These are phyloP conservation scores for Amaranthus tricolor DNA, from an alignment of 179 eudicot genomes.

Conservation along the genomic window DNA sequence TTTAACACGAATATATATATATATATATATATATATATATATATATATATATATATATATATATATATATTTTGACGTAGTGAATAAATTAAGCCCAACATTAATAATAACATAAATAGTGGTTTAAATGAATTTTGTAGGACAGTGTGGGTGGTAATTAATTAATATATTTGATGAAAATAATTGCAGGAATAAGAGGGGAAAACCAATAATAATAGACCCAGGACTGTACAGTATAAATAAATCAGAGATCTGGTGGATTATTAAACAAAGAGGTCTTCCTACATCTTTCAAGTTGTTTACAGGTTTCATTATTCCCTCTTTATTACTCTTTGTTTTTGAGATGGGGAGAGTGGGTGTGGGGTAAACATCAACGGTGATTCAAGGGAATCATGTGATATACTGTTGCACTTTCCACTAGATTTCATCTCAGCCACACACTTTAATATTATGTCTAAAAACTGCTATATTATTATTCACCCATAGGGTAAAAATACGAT, in stretches of 20 bases:
- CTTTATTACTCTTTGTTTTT: not conserved
- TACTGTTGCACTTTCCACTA: not conserved
- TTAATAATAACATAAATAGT: too few species aligned
- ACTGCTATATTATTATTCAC: too few species aligned
- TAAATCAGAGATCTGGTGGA: constrained; percentile 94
- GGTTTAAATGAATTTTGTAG: not conserved
- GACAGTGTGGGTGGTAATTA: not conserved
- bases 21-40: too few species aligned
- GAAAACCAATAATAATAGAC: constrained; percentile 81
- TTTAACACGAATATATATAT: too few species aligned
- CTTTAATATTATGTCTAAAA: too few species aligned
- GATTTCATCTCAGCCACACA: too few species aligned
- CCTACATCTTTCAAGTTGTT: constrained; percentile 91
- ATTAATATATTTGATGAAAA: not conserved
- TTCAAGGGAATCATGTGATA: constrained; percentile 22
- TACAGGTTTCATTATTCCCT: constrained; percentile 50
- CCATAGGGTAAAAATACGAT: too few species aligned
- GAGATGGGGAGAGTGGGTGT: not conserved
- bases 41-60: too few species aligned
- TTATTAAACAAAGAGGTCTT: constrained; percentile 71
- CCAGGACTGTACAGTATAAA: constrained; percentile 72
- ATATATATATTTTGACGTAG: too few species aligned
- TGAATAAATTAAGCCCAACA: too few species aligned
- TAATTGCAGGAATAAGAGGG: constrained; percentile 72
- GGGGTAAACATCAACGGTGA: constrained; percentile 5